Evolutionary conservation across 805 yeast genomes (phyloP).

Genomic region (Candida palmyrensis): DNA sequence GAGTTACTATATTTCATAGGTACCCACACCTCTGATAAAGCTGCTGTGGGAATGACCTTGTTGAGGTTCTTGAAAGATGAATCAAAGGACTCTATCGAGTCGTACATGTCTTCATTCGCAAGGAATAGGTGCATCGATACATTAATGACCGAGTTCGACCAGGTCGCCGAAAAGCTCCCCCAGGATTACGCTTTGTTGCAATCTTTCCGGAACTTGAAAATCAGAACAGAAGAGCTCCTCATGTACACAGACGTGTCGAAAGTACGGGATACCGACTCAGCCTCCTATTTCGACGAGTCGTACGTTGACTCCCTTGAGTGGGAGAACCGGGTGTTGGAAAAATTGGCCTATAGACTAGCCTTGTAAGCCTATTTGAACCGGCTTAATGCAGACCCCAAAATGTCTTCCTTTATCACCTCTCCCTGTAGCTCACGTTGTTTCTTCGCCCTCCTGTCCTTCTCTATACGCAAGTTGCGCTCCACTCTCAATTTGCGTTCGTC

Average conservation of each 20-base stretch:
- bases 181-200: too few relatives aligned
- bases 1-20: conserved; percentile 15
- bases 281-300: conserved; percentile 10
- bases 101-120: too few relatives aligned
- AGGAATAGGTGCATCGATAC: too few relatives aligned
- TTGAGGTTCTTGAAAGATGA: conserved; percentile 12
- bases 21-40: conserved; percentile 15
- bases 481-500: conserved; percentile 79
- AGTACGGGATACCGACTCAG: background rate
- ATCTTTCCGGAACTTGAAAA: too few relatives aligned
- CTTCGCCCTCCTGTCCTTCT: conserved; percentile 64
- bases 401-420: conserved; percentile 47
- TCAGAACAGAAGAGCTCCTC: too few relatives aligned
- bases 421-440: conserved; percentile 42
- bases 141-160: too few relatives aligned
- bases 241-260: too few relatives aligned
- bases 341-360: conserved; percentile 10
- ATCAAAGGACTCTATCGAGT: conserved; percentile 9
- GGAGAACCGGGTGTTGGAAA: conserved; percentile 18
- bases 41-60: conserved; percentile 15
- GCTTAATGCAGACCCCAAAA: conserved; percentile 43
- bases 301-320: conserved; percentile 13
- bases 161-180: too few relatives aligned
- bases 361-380: conserved; percentile 35
- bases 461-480: conserved; percentile 68